These are phyloP conservation scores for Backusella circina DNA, from an alignment of 192 early-diverging fungal species.

Conservation along the genomic window DNA sequence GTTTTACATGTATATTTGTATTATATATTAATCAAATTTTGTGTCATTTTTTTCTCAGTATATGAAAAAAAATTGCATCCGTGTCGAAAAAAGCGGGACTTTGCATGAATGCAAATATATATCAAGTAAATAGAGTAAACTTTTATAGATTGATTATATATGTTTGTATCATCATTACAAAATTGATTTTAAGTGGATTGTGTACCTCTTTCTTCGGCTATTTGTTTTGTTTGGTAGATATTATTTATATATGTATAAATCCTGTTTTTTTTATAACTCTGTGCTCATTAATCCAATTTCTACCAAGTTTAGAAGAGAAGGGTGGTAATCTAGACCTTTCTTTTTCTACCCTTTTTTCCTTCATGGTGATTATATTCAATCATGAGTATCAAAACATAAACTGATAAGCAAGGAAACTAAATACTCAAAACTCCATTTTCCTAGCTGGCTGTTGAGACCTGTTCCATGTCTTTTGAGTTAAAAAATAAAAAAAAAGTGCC, in stretches of 20 bases:
- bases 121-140: background rate
- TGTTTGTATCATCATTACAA: background rate
- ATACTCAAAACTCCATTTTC: too few species aligned
- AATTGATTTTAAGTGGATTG: background rate
- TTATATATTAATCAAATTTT: too few species aligned
- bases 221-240: background rate
- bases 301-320: background rate
- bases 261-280: too few species aligned
- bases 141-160: background rate
- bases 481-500: too few species aligned
- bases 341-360: background rate
- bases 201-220: background rate
- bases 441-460: too few species aligned
- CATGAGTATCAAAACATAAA: background rate
- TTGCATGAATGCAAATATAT: background rate
- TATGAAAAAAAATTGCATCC: too few species aligned
- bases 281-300: background rate
- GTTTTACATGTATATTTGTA: too few species aligned
- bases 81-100: too few species aligned
- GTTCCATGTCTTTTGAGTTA: too few species aligned
- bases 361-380: background rate
- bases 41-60: too few species aligned
- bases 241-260: too few species aligned
- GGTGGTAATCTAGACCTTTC: too few species aligned
- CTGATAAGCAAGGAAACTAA: background rate